Percentiles rank a stretch among this genome's conserved stretches.
These are phyloP conservation scores for Litsea cubeba DNA, from an alignment of 164 flowering plant species.

Conservation along the genomic window DNA sequence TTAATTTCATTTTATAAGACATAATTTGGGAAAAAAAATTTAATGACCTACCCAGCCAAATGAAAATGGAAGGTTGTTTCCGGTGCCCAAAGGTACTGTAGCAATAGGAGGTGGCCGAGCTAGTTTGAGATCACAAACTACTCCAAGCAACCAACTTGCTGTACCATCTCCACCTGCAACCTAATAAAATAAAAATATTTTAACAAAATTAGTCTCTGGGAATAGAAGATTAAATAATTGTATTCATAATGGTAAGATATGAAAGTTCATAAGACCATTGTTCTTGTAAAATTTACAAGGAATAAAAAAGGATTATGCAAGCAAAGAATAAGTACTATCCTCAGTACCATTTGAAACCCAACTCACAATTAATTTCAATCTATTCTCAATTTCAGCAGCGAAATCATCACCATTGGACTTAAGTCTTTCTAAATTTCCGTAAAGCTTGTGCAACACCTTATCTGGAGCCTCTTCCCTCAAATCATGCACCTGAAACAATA, in stretches of 20 bases:
- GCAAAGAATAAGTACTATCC: neutral
- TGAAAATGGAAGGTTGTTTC: constrained; percentile 83
- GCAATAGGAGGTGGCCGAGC: constrained; percentile 82
- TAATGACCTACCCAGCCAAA: constrained; percentile 78
- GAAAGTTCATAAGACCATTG: neutral
- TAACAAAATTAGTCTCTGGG: neutral
- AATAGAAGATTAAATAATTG: neutral
- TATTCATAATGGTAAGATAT: neutral
- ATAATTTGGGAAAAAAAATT: neutral
- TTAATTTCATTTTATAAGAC: neutral
- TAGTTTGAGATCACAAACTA: constrained; percentile 78
- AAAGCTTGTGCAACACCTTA: constrained; percentile 49
- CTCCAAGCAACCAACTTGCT: constrained; percentile 93
- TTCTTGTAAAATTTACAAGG: neutral
- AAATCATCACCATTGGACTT: constrained; percentile 35
- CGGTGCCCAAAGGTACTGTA: constrained; percentile 92
- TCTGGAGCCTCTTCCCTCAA: constrained; percentile 67
- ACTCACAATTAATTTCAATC: constrained; percentile 72
- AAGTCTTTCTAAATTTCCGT: constrained; percentile 48
- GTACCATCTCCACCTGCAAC: constrained; percentile 99
- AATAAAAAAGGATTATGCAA: neutral
- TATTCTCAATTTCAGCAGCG: constrained; percentile 46
- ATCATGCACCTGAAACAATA: constrained; percentile 61
- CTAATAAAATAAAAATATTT: constrained; percentile 27
- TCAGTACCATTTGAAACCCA: constrained; percentile 1